Evolutionary conservation across 192 early-diverging fungal species (phyloP).

Genomic region (Irineochytrium annulatum): DNA sequence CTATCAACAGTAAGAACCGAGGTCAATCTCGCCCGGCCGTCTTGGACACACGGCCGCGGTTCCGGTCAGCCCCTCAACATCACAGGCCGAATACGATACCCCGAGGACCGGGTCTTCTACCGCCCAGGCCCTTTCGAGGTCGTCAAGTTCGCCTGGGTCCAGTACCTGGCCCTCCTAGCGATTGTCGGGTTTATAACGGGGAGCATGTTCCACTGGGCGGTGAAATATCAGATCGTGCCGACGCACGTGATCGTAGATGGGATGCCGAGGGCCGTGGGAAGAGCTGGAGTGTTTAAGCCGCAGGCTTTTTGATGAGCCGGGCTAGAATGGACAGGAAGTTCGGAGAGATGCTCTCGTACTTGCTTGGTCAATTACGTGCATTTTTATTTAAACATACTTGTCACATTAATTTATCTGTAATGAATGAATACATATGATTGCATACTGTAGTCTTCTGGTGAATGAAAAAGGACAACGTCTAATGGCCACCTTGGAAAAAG

Average conservation of each 20-base stretch:
- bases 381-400: no score
- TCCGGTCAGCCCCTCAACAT: conserved; percentile 25
- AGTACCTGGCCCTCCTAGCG: conserved; percentile 34
- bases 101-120: conserved; percentile 20
- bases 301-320: no score
- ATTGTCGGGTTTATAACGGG: conserved; percentile 20
- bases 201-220: conserved; percentile 13
- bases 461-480: no score
- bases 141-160: conserved; percentile 36
- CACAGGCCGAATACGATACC: conserved; percentile 18
- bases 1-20: conserved; percentile 26
- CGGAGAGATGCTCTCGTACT: no score
- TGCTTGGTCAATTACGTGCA: no score
- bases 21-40: conserved; percentile 9
- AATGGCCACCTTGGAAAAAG: no score
- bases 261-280: conserved; percentile 15
- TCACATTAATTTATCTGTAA: no score
- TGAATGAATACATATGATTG: no score
- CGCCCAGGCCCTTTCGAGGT: conserved; percentile 27
- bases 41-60: conserved; percentile 29
- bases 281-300: no score
- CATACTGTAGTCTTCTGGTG: no score
- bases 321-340: no score
- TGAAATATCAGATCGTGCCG: conserved; percentile 17
- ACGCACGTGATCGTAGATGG: conserved; percentile 30